phyloP scores from a whole-genome alignment of 78 protist species.

The Dictyostelium firmibasis region DNA sequence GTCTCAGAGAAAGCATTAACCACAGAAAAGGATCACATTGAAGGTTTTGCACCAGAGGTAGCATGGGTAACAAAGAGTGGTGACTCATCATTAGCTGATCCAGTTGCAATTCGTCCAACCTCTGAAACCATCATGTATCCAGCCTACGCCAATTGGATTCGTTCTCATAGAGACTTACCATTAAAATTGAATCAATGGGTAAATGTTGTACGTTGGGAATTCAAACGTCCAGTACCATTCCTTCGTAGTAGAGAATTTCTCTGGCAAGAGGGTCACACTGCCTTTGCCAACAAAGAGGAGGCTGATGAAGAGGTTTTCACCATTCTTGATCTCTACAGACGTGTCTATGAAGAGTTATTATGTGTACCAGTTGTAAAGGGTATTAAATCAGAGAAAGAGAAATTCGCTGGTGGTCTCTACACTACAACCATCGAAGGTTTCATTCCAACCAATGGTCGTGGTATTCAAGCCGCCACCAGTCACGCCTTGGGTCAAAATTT shows the following conservation, averaged over 20 bases:
- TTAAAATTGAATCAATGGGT: constrained; percentile 96
- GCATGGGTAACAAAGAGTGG: constrained; percentile 99
- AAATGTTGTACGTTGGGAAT: constrained; percentile 99
- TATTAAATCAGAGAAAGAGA: constrained; percentile 93
- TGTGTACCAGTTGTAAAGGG: constrained; percentile 95
- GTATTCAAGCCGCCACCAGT: constrained; percentile 96
- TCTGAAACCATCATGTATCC: constrained; percentile 99
- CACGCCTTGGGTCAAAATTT: constrained; percentile 98
- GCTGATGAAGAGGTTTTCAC: constrained; percentile 93
- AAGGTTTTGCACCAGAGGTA: constrained; percentile 96
- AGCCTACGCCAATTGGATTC: constrained; percentile 94
- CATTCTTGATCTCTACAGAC: constrained; percentile 92
- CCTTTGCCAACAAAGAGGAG: constrained; percentile 88
- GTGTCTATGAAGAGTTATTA: constrained; percentile 94
- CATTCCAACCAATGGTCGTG: constrained; percentile 96
- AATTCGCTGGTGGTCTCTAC: constrained; percentile 97
- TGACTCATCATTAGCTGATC: constrained; percentile 88
- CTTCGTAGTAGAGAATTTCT: constrained; percentile 97
- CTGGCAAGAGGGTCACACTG: constrained; percentile 99
- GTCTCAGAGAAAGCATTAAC: constrained; percentile 88
- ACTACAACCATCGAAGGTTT: constrained; percentile 97
- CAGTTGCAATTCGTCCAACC: constrained; percentile 99
- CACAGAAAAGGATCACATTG: constrained; percentile 94
- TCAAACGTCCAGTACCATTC: constrained; percentile 98
- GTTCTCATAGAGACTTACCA: constrained; percentile 98